Evolutionary conservation across 2,329 filamentous ascomycete species (phyloP), one percentile per base, ranked within the genome.

Genomic region (Sclerotinia sclerotiorum): DNA sequence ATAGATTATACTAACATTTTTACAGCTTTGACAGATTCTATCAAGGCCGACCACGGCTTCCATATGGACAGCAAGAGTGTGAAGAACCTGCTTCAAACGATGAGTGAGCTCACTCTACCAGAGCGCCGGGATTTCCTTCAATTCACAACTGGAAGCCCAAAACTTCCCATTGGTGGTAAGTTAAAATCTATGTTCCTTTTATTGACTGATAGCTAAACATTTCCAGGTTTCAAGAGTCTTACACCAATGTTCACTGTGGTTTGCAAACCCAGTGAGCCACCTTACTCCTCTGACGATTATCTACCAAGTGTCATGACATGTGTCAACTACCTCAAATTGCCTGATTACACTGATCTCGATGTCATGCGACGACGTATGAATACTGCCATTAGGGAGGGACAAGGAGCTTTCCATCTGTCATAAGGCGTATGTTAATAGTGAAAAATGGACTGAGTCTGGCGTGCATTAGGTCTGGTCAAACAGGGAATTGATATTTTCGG

Each of bases 301-400:
- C 85, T 99, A n/a, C 95, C 96, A 17, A 98, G 94, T 78, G 96
- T 99, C 79, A 99, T 99, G 96, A 99, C 96, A 15, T 99, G 96
- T 79, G 95, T 97, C 80, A 99, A 99, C 80, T 99, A 99, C 79
- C 87, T 99, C 76, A 99, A 99, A 81, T 85, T 99, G 77, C 95
- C 95, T 27, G 93, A 99, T 80, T 99, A 99, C 80, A 94, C 89
- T 73, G 88, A 83, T 73, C 82, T 97, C 71, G 87, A 92, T 1
- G 84, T 90, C 64, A 88, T 99, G 80, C 89, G 86, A 76, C 86
- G 90, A 78, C 92, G 92, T 79, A 84, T 99, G 66, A 88, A 87
- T 72, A 90, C 90, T 72, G 96, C 95, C 35, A 97, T 97, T 78
- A 91, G 88, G 79, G 96, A 99, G 82, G 95, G 95, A 32, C 95